Conservation (phyloP, 2,329 filamentous ascomycete genomes). For the Penicillium frequentans region DNA sequence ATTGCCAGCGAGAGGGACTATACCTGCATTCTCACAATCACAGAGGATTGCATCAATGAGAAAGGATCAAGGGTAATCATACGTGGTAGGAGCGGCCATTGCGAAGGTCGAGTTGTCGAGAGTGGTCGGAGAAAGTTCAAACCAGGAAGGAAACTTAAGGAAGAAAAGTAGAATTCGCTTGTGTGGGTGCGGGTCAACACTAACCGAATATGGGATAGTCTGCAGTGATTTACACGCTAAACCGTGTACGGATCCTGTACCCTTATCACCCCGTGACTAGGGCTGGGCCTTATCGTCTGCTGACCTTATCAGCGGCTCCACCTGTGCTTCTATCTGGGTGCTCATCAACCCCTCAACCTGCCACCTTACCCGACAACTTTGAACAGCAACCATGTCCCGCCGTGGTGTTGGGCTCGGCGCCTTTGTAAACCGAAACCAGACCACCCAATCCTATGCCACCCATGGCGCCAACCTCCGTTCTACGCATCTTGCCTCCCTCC, state of each 20-base stretch:
- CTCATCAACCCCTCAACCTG: not conserved
- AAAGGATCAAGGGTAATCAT: slow-evolving; percentile 44
- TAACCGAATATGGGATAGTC: slow-evolving; percentile 21
- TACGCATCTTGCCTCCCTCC: slow-evolving; percentile 79
- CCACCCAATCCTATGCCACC: slow-evolving; percentile 83
- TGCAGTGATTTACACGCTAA: not conserved
- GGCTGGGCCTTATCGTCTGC: slow-evolving; percentile 19
- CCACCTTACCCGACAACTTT: not conserved
- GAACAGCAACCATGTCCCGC: slow-evolving; percentile 41
- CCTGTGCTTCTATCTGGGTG: not conserved
- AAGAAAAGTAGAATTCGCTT: slow-evolving; percentile 31
- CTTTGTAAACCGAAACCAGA: slow-evolving; percentile 81
- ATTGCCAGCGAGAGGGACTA: slow-evolving; percentile 81
- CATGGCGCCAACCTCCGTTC: slow-evolving; percentile 86
- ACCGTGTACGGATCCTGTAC: not conserved
- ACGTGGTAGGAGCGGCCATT: slow-evolving; percentile 65
- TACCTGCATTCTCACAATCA: slow-evolving; percentile 60
- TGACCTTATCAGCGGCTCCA: slow-evolving; percentile 21
- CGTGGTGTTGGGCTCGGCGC: slow-evolving; percentile 83
- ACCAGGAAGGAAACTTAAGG: slow-evolving; percentile 16
- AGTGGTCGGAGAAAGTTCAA: slow-evolving; percentile 34
- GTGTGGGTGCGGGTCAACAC: slow-evolving; percentile 30
- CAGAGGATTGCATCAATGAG: slow-evolving; percentile 34
- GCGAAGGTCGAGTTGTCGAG: slow-evolving; percentile 49
- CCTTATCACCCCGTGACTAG: slow-evolving; percentile 23